These are phyloP conservation scores for Solanum chmielewskii DNA, from an alignment of 257 asterid genomes.

Conservation along the genomic window DNA sequence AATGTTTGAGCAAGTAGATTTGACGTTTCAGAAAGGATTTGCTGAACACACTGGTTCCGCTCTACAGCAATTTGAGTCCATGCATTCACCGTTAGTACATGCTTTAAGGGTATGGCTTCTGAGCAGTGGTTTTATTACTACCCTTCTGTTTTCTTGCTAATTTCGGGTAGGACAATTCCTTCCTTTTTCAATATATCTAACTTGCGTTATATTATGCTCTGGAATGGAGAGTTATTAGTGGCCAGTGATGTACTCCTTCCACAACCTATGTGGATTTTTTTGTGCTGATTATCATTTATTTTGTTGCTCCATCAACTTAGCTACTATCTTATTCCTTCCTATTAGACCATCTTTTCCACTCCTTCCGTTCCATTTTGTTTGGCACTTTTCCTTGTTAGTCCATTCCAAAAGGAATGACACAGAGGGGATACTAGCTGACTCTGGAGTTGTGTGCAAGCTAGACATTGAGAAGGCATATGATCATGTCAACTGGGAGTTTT, in stretches of 20 bases:
- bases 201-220: neutral
- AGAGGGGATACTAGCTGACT: no score
- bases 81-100: conserved; percentile 71
- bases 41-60: conserved; percentile 59
- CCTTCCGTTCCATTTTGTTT: neutral
- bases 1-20: conserved; percentile 92
- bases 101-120: conserved; percentile 54
- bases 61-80: conserved; percentile 72
- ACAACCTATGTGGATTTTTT: neutral
- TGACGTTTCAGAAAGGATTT: conserved; percentile 82
- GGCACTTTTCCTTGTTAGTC: neutral
- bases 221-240: neutral
- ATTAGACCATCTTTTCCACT: neutral
- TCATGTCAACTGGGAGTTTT: no score
- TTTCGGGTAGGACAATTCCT: neutral
- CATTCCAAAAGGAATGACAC: neutral
- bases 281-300: neutral
- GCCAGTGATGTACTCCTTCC: neutral
- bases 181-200: neutral
- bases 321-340: neutral
- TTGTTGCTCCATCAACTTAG: neutral
- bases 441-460: no score
- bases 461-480: no score
- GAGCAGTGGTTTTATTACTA: neutral
- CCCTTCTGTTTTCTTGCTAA: neutral